phyloP scores from a whole-genome alignment of 139 green algal genomes.

The Nannochloris sp. region DNA sequence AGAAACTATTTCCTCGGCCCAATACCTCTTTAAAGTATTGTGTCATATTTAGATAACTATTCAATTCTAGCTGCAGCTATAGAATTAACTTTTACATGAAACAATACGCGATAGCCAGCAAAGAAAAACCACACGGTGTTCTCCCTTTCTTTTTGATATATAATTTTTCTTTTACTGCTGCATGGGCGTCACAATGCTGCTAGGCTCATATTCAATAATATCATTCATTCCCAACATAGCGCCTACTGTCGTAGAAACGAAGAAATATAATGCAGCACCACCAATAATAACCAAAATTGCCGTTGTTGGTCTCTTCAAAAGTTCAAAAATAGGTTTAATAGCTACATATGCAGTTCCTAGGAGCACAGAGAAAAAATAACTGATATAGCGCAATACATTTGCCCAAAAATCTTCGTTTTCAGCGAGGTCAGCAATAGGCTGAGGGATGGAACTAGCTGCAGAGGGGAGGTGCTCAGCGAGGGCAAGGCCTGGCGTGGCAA shows the following conservation, averaged over 20 bases:
- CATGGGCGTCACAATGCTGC: slow-evolving; percentile 25
- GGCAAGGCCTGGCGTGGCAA: no score
- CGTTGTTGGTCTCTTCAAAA: slow-evolving; percentile 63
- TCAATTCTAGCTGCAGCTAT: no score
- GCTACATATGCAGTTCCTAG: slow-evolving; percentile 80
- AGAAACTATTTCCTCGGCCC: no score
- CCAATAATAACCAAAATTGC: slow-evolving; percentile 44
- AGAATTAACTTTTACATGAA: no score
- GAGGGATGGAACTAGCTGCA: no score
- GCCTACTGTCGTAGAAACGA: slow-evolving; percentile 50
- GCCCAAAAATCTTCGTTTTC: slow-evolving; percentile 65
- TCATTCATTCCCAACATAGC: slow-evolving; percentile 65
- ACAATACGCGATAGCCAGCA: no score
- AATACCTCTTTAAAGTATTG: no score
- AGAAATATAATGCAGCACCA: slow-evolving; percentile 27
- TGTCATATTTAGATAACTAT: slow-evolving; percentile 3
- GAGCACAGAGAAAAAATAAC: slow-evolving; percentile 85
- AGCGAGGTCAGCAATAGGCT: slow-evolving; percentile 30
- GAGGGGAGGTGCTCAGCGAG: no score
- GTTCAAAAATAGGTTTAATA: slow-evolving; percentile 53
- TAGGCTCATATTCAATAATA: slow-evolving; percentile 32
- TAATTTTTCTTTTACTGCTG: no score
- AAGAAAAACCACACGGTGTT: no score
- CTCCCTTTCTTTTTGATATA: no score
- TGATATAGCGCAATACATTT: slow-evolving; percentile 72